Conservation (phyloP, 257 asterid species). For the Fraxinus pennsylvanica region DNA sequence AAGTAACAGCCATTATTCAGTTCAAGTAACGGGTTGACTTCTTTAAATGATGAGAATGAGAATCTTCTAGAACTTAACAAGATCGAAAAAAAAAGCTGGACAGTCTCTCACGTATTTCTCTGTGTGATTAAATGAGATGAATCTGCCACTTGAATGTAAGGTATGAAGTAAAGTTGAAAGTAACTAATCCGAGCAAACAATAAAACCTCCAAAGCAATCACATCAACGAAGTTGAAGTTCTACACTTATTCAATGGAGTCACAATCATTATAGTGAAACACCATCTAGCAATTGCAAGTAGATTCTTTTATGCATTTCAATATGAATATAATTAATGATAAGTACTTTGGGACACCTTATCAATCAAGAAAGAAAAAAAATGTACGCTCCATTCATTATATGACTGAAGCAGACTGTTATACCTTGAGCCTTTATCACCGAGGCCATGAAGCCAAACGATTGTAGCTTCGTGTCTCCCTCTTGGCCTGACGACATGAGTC, state of each 20-base stretch:
- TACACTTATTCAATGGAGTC: not conserved
- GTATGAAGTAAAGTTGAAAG: not conserved
- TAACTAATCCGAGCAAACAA: conserved; percentile 3
- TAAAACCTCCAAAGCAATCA: not conserved
- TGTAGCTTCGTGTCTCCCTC: conserved; percentile 83
- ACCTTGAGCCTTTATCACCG: conserved; percentile 87
- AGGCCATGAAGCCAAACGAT: conserved; percentile 87
- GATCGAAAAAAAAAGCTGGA: conserved; percentile 7
- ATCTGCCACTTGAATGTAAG: not conserved
- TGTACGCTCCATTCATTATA: not conserved
- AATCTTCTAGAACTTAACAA: conserved; percentile 2
- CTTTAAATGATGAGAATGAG: not conserved
- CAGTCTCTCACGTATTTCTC: not conserved
- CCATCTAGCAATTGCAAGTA: not conserved
- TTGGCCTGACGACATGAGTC: conserved; percentile 84
- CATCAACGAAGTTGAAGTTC: not conserved
- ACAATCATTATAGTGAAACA: not conserved
- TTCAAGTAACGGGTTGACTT: conserved; percentile 19
- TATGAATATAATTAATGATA: not conserved
- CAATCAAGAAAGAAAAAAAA: not conserved
- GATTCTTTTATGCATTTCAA: not conserved
- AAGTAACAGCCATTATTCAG: not conserved
- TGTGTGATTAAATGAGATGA: not conserved
- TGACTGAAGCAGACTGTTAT: conserved; percentile 16
- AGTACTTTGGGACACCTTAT: not conserved